Percentiles rank a stretch among this genome's conserved stretches.
Conservation (phyloP, 2,329 filamentous ascomycete genomes). For the Fusarium globosum region DNA sequence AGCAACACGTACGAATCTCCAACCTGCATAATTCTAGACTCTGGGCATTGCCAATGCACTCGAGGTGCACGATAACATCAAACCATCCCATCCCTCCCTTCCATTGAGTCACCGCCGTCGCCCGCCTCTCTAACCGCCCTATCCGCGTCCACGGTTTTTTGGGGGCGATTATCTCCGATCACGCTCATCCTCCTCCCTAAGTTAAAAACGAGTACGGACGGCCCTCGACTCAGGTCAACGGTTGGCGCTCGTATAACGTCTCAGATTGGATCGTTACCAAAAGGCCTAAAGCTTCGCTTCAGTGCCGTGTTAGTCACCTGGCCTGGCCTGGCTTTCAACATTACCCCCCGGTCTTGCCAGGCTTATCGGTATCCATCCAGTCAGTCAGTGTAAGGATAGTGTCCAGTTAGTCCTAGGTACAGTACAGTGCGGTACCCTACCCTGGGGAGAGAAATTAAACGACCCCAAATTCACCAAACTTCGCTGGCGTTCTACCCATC, state of each 20-base stretch:
- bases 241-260: conserved; percentile 38
- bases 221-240: conserved; percentile 35
- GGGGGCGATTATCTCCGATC: conserved; percentile 36
- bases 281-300: conserved; percentile 29
- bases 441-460: no score
- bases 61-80: conserved; percentile 35
- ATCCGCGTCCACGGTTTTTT: conserved; percentile 26
- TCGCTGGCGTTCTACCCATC: no score
- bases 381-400: neutral
- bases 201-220: neutral
- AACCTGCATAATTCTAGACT: conserved; percentile 42
- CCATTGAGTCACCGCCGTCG: conserved; percentile 36
- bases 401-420: conserved; percentile 13
- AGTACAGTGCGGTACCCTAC: neutral
- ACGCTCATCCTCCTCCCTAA: conserved; percentile 17
- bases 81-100: conserved; percentile 10
- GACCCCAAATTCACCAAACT: no score
- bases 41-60: conserved; percentile 3
- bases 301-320: conserved; percentile 46
- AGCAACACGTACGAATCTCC: conserved; percentile 38
- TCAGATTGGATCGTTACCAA: conserved; percentile 21
- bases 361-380: conserved; percentile 18
- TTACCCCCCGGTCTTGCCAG: conserved; percentile 10
- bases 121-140: conserved; percentile 26
- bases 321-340: conserved; percentile 1